Percentiles rank a stretch among this genome's conserved stretches.
phyloP scores from a whole-genome alignment of 371 early-diverging fungal genomes.

The Mortierella sp. region DNA sequence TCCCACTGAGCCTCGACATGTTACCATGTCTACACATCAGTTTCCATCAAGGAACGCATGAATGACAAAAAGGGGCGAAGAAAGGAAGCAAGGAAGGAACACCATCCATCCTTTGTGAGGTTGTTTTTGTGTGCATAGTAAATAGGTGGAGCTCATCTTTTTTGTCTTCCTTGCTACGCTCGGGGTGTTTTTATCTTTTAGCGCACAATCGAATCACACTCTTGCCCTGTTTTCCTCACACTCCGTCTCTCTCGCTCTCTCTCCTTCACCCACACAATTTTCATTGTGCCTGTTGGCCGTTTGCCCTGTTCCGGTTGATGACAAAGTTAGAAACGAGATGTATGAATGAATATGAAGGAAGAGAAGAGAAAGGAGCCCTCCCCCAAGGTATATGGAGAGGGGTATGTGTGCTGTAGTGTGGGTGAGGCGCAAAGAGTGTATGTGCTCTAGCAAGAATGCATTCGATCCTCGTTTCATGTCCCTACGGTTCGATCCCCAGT shows the following conservation, averaged over 20 bases:
- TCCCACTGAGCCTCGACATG: neutral
- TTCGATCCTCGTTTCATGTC: too few species aligned
- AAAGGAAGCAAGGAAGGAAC: neutral
- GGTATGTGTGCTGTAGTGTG: neutral
- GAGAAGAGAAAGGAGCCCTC: conserved; percentile 2
- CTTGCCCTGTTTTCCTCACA: neutral
- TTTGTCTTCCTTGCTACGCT: neutral
- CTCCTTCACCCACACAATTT: neutral
- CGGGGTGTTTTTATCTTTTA: conserved; percentile 1
- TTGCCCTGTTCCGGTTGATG: neutral
- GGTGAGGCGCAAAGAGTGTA: neutral
- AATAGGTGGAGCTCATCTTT: neutral
- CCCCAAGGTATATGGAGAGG: neutral
- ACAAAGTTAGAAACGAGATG: neutral
- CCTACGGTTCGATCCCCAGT: neutral
- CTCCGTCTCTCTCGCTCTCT: neutral
- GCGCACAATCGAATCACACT: conserved; percentile 2
- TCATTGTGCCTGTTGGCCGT: conserved; percentile 9
- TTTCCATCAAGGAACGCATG: neutral
- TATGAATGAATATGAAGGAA: neutral
- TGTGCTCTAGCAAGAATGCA: too few species aligned
- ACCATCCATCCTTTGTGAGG: neutral
- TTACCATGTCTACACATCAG: neutral
- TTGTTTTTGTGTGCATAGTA: neutral
- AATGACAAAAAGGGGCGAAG: neutral